Evolutionary conservation across 1,284 basidiomycete species (phyloP).

Genomic region (Apiotrichum siamense): DNA sequence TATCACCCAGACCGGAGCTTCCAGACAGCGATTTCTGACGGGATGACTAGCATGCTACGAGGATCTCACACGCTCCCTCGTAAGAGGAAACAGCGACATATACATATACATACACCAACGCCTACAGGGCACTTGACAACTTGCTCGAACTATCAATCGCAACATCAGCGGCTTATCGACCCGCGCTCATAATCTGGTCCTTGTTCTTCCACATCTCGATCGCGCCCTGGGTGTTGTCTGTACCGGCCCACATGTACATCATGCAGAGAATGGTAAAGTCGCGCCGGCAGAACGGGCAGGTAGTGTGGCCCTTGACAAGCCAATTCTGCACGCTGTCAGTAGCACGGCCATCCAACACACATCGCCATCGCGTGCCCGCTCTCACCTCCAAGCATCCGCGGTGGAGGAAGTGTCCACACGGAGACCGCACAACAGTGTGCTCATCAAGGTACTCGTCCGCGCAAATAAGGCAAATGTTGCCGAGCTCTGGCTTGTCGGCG

Average conservation of each 20-base stretch:
- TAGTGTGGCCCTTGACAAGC: conserved; percentile 1
- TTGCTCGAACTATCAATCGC: too few relatives aligned
- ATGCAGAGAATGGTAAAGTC: conserved; percentile 3
- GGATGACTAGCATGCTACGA: too few relatives aligned
- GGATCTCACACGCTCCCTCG: too few relatives aligned
- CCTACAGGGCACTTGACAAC: too few relatives aligned
- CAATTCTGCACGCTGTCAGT: neutral
- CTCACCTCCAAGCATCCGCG: conserved; percentile 1
- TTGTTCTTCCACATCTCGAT: conserved; percentile 5
- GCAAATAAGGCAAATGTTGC: neutral
- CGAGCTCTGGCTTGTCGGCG: neutral
- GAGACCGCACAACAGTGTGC: neutral
- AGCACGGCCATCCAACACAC: too few relatives aligned
- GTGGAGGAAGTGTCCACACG: neutral
- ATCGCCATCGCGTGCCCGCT: too few relatives aligned
- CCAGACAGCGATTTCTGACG: too few relatives aligned
- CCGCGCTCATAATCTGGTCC: neutral
- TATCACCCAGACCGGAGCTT: too few relatives aligned
- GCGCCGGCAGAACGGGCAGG: conserved; percentile 1
- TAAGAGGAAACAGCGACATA: too few relatives aligned
- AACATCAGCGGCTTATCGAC: too few relatives aligned
- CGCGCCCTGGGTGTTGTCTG: neutral
- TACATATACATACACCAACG: too few relatives aligned
- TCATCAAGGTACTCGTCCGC: neutral
- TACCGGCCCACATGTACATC: conserved; percentile 4